Conservation (phyloP, 108 stramenopile genomes). For the Cylindrotheca fusiformis region DNA sequence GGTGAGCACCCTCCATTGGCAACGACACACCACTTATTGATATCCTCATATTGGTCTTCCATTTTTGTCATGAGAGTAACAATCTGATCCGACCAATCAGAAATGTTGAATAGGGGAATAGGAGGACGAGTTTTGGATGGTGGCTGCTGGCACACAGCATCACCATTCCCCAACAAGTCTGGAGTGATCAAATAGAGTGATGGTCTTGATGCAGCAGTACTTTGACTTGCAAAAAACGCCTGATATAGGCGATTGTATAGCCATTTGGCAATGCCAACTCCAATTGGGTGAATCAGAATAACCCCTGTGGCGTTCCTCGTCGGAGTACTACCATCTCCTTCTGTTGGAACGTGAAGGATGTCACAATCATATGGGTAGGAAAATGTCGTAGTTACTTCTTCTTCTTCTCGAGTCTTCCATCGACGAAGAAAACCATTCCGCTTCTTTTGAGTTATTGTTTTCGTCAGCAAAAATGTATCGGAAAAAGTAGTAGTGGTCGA, state of each 20-base stretch:
- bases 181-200: slow-evolving; percentile 31
- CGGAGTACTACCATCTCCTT: neutral
- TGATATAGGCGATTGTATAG: slow-evolving; percentile 54
- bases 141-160: slow-evolving; percentile 30
- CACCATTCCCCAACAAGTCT: slow-evolving; percentile 54
- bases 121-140: neutral
- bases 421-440: no score
- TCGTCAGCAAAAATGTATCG: no score
- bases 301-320: slow-evolving; percentile 31
- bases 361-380: slow-evolving; percentile 16
- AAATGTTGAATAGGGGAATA: slow-evolving; percentile 49
- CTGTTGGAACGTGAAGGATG: slow-evolving; percentile 1
- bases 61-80: slow-evolving; percentile 31
- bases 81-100: slow-evolving; percentile 56
- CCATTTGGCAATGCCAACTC: slow-evolving; percentile 62
- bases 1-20: slow-evolving; percentile 68
- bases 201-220: no score
- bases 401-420: no score
- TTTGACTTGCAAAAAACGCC: slow-evolving; percentile 12
- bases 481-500: no score
- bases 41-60: slow-evolving; percentile 18
- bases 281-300: slow-evolving; percentile 60
- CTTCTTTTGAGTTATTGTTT: no score
- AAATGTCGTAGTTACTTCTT: neutral
- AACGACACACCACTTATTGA: slow-evolving; percentile 43